phyloP scores from a whole-genome alignment of 2,329 filamentous ascomycete genomes.

The Metarhizium humberi region DNA sequence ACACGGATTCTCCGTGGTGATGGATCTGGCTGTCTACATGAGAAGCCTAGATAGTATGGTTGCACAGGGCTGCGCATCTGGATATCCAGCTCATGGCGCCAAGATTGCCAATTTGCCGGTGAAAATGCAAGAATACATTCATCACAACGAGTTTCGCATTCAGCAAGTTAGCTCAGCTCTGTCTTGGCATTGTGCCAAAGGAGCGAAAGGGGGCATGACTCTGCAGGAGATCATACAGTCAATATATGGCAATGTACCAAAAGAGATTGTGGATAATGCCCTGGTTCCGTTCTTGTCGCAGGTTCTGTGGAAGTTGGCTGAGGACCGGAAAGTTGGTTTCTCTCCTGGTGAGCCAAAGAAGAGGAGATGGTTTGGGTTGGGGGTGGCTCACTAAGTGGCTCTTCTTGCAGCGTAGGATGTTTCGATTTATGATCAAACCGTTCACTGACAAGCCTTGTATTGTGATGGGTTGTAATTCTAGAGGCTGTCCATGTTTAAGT shows the following conservation, averaged over 20 bases:
- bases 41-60: constrained; percentile 52
- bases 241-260: neutral
- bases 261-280: neutral
- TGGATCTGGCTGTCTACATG: constrained; percentile 55
- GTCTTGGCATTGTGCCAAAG: neutral
- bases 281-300: neutral
- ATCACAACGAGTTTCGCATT: too few relatives aligned
- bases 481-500: too few relatives aligned
- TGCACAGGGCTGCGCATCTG: too few relatives aligned
- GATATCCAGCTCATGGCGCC: too few relatives aligned
- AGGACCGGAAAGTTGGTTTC: neutral
- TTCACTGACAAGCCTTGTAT: too few relatives aligned
- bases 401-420: neutral
- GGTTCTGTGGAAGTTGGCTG: constrained; percentile 1
- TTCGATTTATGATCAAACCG: too few relatives aligned
- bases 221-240: neutral
- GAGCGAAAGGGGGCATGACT: neutral
- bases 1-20: constrained; percentile 65
- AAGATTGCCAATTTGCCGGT: too few relatives aligned
- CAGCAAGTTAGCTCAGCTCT: too few relatives aligned
- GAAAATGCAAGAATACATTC: too few relatives aligned
- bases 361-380: neutral
- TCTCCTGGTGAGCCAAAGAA: neutral
- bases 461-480: too few relatives aligned
- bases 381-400: neutral